Evolutionary conservation across 257 asterid genomes (phyloP).

Genomic region (Misopates orontium): DNA sequence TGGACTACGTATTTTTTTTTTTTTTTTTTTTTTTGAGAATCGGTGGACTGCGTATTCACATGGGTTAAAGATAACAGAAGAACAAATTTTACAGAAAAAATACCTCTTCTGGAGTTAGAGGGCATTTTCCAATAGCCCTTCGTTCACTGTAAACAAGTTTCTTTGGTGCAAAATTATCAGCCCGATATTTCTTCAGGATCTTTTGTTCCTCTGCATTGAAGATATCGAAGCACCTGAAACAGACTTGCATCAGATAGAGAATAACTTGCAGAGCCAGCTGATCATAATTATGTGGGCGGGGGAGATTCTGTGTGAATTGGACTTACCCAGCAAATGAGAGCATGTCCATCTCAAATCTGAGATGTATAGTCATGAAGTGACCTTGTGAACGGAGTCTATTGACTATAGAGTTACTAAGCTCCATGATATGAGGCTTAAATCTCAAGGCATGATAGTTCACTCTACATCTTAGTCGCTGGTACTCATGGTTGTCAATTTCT

Average conservation of each 20-base stretch:
- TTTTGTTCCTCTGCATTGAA: conserved; percentile 74
- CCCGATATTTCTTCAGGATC: conserved; percentile 67
- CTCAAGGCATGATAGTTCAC: conserved; percentile 93
- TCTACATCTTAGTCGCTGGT: conserved; percentile 91
- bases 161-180: conserved; percentile 82
- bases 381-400: conserved; percentile 86
- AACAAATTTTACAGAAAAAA: conserved; percentile 13
- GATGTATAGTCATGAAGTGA: conserved; percentile 96
- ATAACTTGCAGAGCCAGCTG: conserved; percentile 10
- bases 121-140: conserved; percentile 97
- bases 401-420: conserved; percentile 81
- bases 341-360: conserved; percentile 99
- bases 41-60: too few species aligned
- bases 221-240: conserved; percentile 90
- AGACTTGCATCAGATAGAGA: conserved; percentile 22
- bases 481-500: conserved; percentile 87
- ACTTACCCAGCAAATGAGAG: conserved; percentile 97
- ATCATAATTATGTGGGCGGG: conserved; percentile 13
- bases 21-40: too few species aligned
- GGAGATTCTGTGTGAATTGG: not conserved
- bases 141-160: conserved; percentile 79
- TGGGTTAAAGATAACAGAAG: not conserved
- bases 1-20: too few species aligned
- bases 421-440: conserved; percentile 92
- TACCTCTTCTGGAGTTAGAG: conserved; percentile 98